These are phyloP conservation scores for Aphanomyces euteiches DNA, from an alignment of 352 stramenopile genomes.

Conservation along the genomic window DNA sequence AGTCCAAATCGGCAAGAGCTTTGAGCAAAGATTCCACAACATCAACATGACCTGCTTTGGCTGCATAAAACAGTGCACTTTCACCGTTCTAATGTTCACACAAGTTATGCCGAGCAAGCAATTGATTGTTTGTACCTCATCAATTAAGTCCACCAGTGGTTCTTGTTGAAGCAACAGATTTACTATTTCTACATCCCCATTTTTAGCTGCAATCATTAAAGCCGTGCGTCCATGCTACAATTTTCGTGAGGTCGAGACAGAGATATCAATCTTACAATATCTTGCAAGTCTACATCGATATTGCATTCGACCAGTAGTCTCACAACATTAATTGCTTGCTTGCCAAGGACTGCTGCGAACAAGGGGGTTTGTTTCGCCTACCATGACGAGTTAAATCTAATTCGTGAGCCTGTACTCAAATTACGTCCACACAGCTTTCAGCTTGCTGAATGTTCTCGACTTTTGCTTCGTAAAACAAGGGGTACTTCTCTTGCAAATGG, in stretches of 20 bases:
- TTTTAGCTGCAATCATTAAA: constrained; percentile 8
- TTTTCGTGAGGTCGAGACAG: neutral
- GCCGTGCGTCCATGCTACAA: constrained; percentile 7
- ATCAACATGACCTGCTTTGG: neutral
- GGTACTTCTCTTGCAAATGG: constrained; percentile 18
- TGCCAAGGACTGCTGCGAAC: neutral
- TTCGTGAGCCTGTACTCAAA: too few species aligned
- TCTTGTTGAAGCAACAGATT: neutral
- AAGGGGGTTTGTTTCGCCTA: constrained; percentile 7
- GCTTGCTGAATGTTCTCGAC: neutral
- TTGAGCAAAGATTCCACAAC: constrained; percentile 6
- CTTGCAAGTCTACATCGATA: constrained; percentile 9
- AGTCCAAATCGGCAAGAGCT: constrained; percentile 5
- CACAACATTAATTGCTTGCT: neutral
- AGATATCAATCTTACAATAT: constrained; percentile 1
- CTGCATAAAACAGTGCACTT: constrained; percentile 12
- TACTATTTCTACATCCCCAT: neutral
- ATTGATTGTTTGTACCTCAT: neutral
- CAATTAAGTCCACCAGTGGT: neutral
- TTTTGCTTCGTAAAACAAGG: constrained; percentile 4
- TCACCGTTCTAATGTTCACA: neutral
- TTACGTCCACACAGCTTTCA: neutral
- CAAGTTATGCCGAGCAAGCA: neutral
- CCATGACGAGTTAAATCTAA: neutral
- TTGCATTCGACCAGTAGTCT: neutral